Evolutionary conservation across 345 rosid genomes (phyloP), one percentile per base, ranked within the genome.

Genomic region (Citrus trifoliata): DNA sequence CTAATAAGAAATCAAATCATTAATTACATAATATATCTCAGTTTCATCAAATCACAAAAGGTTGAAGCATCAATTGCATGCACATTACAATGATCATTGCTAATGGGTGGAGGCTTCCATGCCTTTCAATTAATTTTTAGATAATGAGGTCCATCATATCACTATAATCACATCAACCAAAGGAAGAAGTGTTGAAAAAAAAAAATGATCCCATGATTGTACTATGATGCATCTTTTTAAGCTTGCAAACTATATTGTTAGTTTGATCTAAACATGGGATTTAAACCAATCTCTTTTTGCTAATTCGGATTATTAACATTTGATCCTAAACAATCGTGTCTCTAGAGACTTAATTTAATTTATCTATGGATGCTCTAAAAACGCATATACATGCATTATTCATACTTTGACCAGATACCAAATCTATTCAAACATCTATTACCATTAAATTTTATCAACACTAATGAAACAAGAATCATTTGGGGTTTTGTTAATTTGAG

Each of bases 1-100:
- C 79, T 75, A 79, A 61, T 12, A 73, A 59, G 33, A 63, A 69
- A 40, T 37, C 19, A 66, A 35, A 65, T 64, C 16, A n/a, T 14
- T 30, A 19, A 27, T 22, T 21, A 24, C 13, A 35, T 19, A 42
- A 62, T 42, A 38, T n/a, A 40, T 32, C 6, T 27, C 35, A 28
- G 24, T 28, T 56, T 28, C 27, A 7, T 67, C 76, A 22, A 74
- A 65, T 51, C 74, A 51, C 40, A 73, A 67, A 74, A 30, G 56
- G 22, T 25, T 21, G 35, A 75, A 59, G 38, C 65, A 48, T 75
- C 74, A 69, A 64, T 32, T 35, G 58, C 81, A 78, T 22, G 48
- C 81, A 70, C 64, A 72, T 65, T 60, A 67, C 68, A 67, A 66
- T 82, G n/a, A 79, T 82, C 65, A 79, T 69, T 76, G 38, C 71